Base-by-base conservation (phyloP, 2,329 filamentous ascomycete species). In the Emmonsia crescens region DNA sequence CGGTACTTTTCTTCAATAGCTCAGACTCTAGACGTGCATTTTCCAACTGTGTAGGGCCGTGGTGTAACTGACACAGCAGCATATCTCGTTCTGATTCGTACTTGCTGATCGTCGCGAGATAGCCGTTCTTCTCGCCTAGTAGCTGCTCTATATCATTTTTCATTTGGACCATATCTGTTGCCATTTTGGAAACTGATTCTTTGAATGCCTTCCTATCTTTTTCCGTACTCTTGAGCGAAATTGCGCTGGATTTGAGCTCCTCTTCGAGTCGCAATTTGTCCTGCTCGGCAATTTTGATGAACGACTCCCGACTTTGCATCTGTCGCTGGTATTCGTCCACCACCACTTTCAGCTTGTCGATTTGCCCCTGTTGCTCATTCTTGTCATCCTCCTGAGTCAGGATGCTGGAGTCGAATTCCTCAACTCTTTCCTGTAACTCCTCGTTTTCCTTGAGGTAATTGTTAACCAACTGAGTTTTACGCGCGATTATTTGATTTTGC, bases 141-240 rank as follows among this genome's bases (percentile, higher is more conserved):
- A 64, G 59, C n/a, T 49, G 38, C 12, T n/a, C 48, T 14, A 60
- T 44, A 38, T 61, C 56, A 33, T 57, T 38, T 54, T 55, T 29
- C 55, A 59, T 40, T 56, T 49, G 19, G 9, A 14, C 44, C 27
- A 52, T 12, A 44, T 59, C 36, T 16, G 56, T 48, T 31, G 16
- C 33, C 46, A 55, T 48, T 36, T 58, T 57, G 14, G 51, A 31
- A 33, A 54, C 19, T 12, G 29, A 33, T 54, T 54, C 31, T 36
- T 31, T 54, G 29, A 54, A 16, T n/a, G 19, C 38, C 40, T 38
- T 55, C 46, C 46, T 63, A 27, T 49, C 55, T 9, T 51, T 59
- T 57, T 31, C 29, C 19, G 44, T 33, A 10, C 33, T 42, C 12
- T 48, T 57, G 24, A 64, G 54, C 16, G 44, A 36, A 10, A 10